Percentiles rank a stretch among this genome's conserved stretches.
Conservation (phyloP, 306 rosid genomes). For the Mucuna pruriens region DNA sequence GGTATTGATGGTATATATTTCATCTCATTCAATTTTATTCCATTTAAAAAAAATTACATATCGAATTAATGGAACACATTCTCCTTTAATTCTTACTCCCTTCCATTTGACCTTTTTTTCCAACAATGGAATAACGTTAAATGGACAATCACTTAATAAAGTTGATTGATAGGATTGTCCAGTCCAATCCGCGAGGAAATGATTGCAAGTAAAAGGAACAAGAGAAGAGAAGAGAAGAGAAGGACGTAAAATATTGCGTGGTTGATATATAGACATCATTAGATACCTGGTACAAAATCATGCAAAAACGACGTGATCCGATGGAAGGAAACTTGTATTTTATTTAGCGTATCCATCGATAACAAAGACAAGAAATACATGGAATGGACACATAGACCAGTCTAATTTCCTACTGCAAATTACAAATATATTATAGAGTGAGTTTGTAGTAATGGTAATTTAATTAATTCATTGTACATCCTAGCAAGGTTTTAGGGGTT, state of each 20-base stretch:
- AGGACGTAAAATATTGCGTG: not conserved
- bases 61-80: not conserved
- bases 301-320: constrained; percentile 4
- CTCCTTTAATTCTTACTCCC: not conserved
- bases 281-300: not conserved
- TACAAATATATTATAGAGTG: not conserved
- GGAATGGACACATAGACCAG: constrained; percentile 1
- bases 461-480: not conserved
- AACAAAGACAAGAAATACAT: not conserved
- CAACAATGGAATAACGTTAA: no score
- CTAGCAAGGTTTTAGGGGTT: constrained; percentile 77
- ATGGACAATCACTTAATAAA: no score
- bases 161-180: not conserved
- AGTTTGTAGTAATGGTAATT: not conserved
- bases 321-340: not conserved
- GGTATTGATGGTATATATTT: not conserved
- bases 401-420: not conserved
- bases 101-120: no score
- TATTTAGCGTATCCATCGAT: not conserved
- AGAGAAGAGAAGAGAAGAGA: not conserved
- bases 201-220: not conserved
- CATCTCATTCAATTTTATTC: no score
- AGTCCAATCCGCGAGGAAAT: not conserved
- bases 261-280: no score
- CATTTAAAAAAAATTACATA: not conserved